Evolutionary conservation across 371 early-diverging fungal species (phyloP), one percentile per base, ranked within the genome.

Genomic region (Syncephalastrum sp.): DNA sequence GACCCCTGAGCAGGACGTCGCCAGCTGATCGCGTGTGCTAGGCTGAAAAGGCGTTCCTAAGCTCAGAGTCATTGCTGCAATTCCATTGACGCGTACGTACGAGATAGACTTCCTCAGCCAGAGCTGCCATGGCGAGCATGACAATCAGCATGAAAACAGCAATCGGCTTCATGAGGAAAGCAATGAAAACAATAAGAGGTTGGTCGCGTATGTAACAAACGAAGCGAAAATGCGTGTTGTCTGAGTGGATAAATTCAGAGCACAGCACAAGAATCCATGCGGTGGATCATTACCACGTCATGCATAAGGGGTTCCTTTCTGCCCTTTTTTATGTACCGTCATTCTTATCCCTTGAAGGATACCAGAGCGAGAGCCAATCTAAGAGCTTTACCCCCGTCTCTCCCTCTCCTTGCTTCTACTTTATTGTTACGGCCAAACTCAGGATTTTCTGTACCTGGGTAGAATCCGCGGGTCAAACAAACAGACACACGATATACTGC

Each of bases 1-100:
- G 33, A 79, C 67, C 25, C 76, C 76, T 5, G 74, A 73, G 33
- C 79, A 79, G 47, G 67, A 56, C 4, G 72, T 69, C n/a, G 72
- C 54, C 41, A 65, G 69, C 41, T 59, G 60, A 27, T 68, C 67
- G 48, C 56, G 46, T 14, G 17, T 47, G 47, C 23, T 17, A 24
- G 24, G 46, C 42, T 23, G 10, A 55, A 46, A 55, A 25, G 63
- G 63, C 45, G 65, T 59, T 68, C 65, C 14, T 44, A 10, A 21
- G 42, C 10, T 23, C 15, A 54, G 44, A 5, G 16, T 21, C 13
- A 12, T 23, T 33, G 42, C 10, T 1, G 3, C 17, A 12, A 16
- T 27, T 12, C 15, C 21, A 15, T 0, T 12, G n/a, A 21, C 8
- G 21, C 14, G 5, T 42, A 8, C 16, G 42, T 55, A 61, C 61